Base-by-base conservation (phyloP, 2,329 filamentous ascomycete species). In the Cladosporium velox region DNA sequence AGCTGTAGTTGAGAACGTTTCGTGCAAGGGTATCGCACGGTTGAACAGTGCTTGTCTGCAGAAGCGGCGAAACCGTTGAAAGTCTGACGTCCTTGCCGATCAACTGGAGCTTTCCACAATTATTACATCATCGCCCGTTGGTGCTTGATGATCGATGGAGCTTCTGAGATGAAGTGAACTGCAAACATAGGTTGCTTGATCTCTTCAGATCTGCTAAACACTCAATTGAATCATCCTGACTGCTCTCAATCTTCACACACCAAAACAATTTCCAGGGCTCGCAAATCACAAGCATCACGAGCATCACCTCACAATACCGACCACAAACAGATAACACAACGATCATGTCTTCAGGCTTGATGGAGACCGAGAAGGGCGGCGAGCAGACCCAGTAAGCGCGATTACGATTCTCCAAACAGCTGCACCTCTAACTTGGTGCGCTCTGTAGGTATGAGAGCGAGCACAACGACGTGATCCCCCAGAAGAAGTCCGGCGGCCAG, bases 301-400 rank as follows among this genome's bases (percentile, higher is more conserved):
- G 2, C 38, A 47, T 11, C 14, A 44, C 18, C 6, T 44, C 41
- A 21, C 24, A 34, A 47, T 26, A 34, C n/a, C 49, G 32, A 47
- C 12, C 8, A n/a, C 21, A 30, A 21, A 30, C 55, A 51, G n/a
- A 11, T 30, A n/a, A 55, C 38, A 26, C 28, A 66, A 64, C 52
- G 34, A 69, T 35, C 15, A 86, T 87, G 84, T 82, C 84, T 67
- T 77, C 79, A 21, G 82, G 83, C 69, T 78, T 88, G 51, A 85
- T 89, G 82, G 82, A 87, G 70, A 88, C 85, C 34, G 83, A 83
- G 66, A 80, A 81, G 21, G 87, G 87, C 72, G 87, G 87, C 70
- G 86, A 89, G 75, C 81, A 81, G 66, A 84, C 83, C 4, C 87
- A 87, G 82, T 87, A 80, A 64, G 78, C 1, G 11, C 41, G 18